These are phyloP conservation scores for Nissolia schottii DNA, from an alignment of 306 rosid species.

Conservation along the genomic window DNA sequence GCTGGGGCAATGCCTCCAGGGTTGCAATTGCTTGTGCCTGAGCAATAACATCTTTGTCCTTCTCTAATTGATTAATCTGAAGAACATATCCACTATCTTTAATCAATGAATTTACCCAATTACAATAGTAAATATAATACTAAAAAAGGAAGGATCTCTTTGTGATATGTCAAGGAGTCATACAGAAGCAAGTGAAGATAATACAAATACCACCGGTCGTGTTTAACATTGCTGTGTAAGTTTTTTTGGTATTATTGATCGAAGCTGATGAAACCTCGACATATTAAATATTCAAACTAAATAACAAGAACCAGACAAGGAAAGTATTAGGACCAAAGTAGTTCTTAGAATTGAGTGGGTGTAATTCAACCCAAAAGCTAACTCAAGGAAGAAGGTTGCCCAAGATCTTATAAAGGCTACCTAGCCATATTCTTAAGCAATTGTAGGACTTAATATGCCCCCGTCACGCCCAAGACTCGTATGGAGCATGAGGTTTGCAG, in stretches of 20 bases:
- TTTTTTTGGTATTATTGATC: background rate
- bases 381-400: too few relatives aligned
- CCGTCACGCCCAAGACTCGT: too few relatives aligned
- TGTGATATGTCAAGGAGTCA: background rate
- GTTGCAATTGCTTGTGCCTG: constrained; percentile 90
- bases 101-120: constrained; percentile 28
- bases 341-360: too few relatives aligned
- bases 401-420: too few relatives aligned
- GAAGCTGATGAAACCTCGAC: background rate
- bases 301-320: background rate
- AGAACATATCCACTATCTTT: constrained; percentile 15
- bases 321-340: background rate
- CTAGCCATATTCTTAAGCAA: too few relatives aligned
- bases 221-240: background rate
- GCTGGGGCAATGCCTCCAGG: constrained; percentile 71
- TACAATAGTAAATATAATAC: background rate
- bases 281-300: background rate
- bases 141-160: background rate
- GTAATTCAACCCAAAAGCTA: too few relatives aligned
- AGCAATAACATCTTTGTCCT: constrained; percentile 95
- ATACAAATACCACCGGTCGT: background rate
- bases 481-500: too few relatives aligned
- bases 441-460: too few relatives aligned
- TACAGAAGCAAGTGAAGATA: background rate
- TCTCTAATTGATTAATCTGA: constrained; percentile 97